phyloP scores from a whole-genome alignment of 495 filamentous ascomycete genomes.

The Xylaria grammica region DNA sequence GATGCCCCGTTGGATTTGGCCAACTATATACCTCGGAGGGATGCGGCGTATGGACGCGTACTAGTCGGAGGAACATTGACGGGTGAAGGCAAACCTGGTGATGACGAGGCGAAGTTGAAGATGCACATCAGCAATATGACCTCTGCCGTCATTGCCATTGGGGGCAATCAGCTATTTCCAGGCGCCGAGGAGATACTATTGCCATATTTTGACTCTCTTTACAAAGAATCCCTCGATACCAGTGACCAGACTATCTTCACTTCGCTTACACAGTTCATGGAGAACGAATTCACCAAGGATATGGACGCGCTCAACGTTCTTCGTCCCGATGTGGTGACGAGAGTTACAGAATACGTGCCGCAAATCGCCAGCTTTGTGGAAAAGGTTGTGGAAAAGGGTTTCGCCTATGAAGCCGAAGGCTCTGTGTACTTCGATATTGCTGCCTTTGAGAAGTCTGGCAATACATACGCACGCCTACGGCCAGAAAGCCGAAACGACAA shows the following conservation, averaged over 20 bases:
- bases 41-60: slow-evolving; percentile 67
- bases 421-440: slow-evolving; percentile 95
- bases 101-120: slow-evolving; percentile 84
- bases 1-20: slow-evolving; percentile 48
- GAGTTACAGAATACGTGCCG: slow-evolving; percentile 87
- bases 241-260: slow-evolving; percentile 75
- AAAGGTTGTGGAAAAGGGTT: slow-evolving; percentile 80
- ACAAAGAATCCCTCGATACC: slow-evolving; percentile 75
- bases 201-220: slow-evolving; percentile 80
- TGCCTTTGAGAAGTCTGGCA: slow-evolving; percentile 82
- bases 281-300: slow-evolving; percentile 81
- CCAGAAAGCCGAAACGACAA: slow-evolving; percentile 87
- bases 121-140: slow-evolving; percentile 87
- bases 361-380: slow-evolving; percentile 77
- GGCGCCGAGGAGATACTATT: slow-evolving; percentile 71
- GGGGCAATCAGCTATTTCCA: slow-evolving; percentile 48
- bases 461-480: slow-evolving; percentile 83
- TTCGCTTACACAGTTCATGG: slow-evolving; percentile 79
- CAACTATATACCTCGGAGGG: slow-evolving; percentile 60
- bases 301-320: slow-evolving; percentile 87
- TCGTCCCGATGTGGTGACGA: slow-evolving; percentile 77
- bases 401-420: slow-evolving; percentile 83
- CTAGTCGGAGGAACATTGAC: slow-evolving; percentile 66
- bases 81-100: slow-evolving; percentile 64
- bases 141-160: slow-evolving; percentile 63